Evolutionary conservation across 257 asterid species (phyloP), one percentile per base, ranked within the genome.

Genomic region (Ilex aquifolium): DNA sequence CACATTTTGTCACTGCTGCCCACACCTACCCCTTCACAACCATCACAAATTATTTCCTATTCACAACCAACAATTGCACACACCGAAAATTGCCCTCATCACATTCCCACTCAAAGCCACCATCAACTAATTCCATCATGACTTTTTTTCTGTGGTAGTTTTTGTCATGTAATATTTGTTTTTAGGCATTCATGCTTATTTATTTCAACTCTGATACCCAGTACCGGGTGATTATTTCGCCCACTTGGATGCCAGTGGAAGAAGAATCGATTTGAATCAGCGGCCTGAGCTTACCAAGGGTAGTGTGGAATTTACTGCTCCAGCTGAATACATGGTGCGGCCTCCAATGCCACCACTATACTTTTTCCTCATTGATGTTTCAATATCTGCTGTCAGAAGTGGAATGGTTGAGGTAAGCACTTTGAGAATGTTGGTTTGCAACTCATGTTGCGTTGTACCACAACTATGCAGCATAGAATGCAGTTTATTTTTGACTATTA

Each of bases 181-280:
- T 58, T 61, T 13, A 50, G 31, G 16, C 56, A 70, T 61, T 62
- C 68, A 64, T 57, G 48, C 69, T 78, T 73, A 73, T 76, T 64
- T 64, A 60, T 54, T 66, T 51, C 57, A 50, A 60, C 69, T 76
- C 68, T 65, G 58, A 70, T 80, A 63, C 77, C 61, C 86, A 90
- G 97, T 90, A 75, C 91, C 96, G 4, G 79, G 91, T 42, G 98
- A 92, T 44, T 92, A 92, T 81, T 92, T 70, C 74, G 82, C 97
- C 50, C 89, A 78, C 27, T 64, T 92, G 78, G 98, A 92, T 79
- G 82, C 88, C 65, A 77, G 67, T 74, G 96, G 91, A 57, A 82
- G 78, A 76, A 77, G 95, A 77, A 75, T 80, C 62, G 97, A 90
- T 76, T 62, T 90, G 82, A 95, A 82, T 70, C 95, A 85, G 71